Conservation (phyloP, 1,139 yeast species). For the Yarrowia galli region DNA sequence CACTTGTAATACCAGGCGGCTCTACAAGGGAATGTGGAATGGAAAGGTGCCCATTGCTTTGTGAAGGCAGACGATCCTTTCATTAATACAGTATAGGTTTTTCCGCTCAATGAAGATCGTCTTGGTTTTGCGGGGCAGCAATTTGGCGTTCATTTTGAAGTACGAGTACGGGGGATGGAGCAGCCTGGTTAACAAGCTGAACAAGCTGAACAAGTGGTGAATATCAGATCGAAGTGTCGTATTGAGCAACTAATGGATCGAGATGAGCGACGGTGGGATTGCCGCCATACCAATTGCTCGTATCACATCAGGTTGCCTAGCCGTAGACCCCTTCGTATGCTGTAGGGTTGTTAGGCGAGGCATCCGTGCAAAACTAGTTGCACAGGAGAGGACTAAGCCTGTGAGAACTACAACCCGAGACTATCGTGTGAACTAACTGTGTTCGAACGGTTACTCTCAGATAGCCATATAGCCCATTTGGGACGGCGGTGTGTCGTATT, state of each 20-base stretch:
- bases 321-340: too few species aligned
- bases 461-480: background rate
- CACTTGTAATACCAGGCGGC: background rate
- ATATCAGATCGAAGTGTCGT: background rate
- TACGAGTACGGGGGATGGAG: background rate
- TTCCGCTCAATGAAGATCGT: slow-evolving; percentile 5
- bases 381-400: background rate
- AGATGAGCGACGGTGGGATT: too few species aligned
- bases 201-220: too few species aligned
- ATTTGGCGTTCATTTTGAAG: background rate
- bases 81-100: slow-evolving; percentile 7
- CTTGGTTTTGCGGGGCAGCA: slow-evolving; percentile 6
- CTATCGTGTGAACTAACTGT: too few species aligned
- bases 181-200: too few species aligned
- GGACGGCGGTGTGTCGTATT: slow-evolving; percentile 2
- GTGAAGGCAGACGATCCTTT: slow-evolving; percentile 1
- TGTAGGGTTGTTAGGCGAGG: too few species aligned
- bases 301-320: too few species aligned
- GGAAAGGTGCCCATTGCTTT: background rate
- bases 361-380: background rate
- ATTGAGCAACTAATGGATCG: background rate
- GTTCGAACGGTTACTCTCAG: too few species aligned
- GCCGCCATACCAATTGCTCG: too few species aligned
- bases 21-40: background rate
- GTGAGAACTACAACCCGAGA: too few species aligned